Evolutionary conservation across 2,329 filamentous ascomycete species (phyloP).

Genomic region (Trichoderma atrobrunneum): DNA sequence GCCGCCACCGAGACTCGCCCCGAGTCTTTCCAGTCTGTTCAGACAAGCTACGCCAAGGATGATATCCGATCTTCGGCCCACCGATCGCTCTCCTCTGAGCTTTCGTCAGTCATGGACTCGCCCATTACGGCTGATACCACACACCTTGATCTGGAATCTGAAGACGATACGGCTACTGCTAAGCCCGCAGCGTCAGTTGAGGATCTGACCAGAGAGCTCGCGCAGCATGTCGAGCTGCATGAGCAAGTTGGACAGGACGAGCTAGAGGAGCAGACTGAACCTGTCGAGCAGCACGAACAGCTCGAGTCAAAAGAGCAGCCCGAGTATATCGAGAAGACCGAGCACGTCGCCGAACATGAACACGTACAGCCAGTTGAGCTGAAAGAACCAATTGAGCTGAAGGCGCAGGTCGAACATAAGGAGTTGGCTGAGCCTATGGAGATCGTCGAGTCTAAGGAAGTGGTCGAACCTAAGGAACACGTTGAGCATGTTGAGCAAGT

Average conservation of each 20-base stretch:
- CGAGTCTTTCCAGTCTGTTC: slow-evolving; percentile 78
- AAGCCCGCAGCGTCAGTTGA: slow-evolving; percentile 41
- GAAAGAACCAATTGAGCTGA: neutral
- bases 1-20: slow-evolving; percentile 57
- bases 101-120: slow-evolving; percentile 82
- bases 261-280: neutral
- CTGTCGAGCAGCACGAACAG: neutral
- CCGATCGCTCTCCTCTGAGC: slow-evolving; percentile 89
- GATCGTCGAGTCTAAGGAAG: neutral
- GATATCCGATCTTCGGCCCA: slow-evolving; percentile 65
- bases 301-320: neutral
- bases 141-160: slow-evolving; percentile 49
- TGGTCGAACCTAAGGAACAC: slow-evolving; percentile 33
- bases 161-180: slow-evolving; percentile 44
- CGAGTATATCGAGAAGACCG: neutral
- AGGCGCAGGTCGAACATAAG: neutral
- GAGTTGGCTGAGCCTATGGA: neutral
- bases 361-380: neutral
- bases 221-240: neutral
- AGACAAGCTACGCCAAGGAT: slow-evolving; percentile 68
- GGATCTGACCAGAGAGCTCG: slow-evolving; percentile 36
- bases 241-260: neutral
- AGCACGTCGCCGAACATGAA: neutral
- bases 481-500: neutral
- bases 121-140: slow-evolving; percentile 62